Evolutionary conservation across 805 yeast genomes (phyloP).

Genomic region (Priceomyces medius): DNA sequence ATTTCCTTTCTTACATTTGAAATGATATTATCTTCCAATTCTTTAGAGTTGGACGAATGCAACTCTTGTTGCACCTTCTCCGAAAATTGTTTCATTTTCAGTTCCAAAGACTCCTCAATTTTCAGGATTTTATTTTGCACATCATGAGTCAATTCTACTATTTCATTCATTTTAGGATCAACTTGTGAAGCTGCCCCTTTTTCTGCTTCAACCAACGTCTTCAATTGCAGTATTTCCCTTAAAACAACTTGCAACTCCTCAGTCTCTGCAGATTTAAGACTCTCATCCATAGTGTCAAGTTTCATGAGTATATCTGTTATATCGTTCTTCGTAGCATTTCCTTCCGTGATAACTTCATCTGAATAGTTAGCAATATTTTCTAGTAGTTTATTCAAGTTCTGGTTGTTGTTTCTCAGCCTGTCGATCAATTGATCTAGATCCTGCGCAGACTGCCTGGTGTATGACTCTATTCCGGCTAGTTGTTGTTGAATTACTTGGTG

Average conservation of each 20-base stretch:
- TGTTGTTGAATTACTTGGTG: conserved; percentile 29
- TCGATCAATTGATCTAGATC: conserved; percentile 38
- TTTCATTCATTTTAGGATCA: neutral
- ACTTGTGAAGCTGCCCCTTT: neutral
- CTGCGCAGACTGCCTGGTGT: conserved; percentile 33
- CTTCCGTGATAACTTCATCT: conserved; percentile 34
- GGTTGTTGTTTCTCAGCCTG: conserved; percentile 41
- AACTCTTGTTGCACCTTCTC: neutral
- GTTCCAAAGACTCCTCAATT: neutral
- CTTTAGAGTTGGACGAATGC: neutral
- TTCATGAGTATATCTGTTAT: conserved; percentile 19
- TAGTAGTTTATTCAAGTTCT: conserved; percentile 34
- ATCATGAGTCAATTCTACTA: neutral
- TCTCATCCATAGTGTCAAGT: conserved; percentile 14
- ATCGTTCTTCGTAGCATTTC: conserved; percentile 35
- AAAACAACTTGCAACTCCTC: neutral
- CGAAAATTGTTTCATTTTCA: neutral
- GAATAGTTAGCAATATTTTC: conserved; percentile 34
- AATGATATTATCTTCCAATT: neutral
- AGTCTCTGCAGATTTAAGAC: neutral
- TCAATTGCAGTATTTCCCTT: neutral
- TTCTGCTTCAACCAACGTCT: neutral
- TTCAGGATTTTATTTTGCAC: neutral
- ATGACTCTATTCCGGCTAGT: conserved; percentile 28
- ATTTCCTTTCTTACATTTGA: neutral